Conservation (phyloP, 2,329 filamentous ascomycete species). For the Pseudogymnoascus sp. region DNA sequence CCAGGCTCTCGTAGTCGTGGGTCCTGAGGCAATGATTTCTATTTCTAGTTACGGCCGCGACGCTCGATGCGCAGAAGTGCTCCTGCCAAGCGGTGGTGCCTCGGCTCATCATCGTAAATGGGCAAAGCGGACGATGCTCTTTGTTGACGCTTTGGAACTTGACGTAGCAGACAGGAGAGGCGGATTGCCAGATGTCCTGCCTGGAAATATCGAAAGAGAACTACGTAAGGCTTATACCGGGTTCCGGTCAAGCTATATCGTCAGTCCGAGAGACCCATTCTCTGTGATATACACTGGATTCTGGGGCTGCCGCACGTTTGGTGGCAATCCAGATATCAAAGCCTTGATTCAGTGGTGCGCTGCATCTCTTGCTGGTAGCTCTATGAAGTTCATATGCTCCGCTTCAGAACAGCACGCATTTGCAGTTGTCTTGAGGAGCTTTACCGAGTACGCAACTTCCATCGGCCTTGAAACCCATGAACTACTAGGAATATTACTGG, state of each 20-base stretch:
- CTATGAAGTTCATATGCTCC: neutral
- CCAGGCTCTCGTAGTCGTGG: neutral
- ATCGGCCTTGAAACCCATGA: neutral
- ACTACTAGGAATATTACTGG: neutral
- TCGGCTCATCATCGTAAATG: neutral
- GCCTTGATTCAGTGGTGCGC: neutral
- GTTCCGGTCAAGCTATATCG: neutral
- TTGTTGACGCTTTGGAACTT: neutral
- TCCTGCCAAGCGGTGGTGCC: neutral
- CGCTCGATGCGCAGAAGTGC: neutral
- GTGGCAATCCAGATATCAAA: neutral
- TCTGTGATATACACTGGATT: constrained; percentile 4
- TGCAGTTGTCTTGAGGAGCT: neutral
- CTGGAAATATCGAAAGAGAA: neutral
- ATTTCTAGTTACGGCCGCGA: neutral
- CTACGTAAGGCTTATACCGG: neutral
- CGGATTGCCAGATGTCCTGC: neutral
- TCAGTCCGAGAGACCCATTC: neutral
- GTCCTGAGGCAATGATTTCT: neutral
- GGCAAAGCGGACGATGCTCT: neutral
- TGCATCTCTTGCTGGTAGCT: neutral
- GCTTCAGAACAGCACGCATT: neutral
- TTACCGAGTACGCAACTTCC: neutral
- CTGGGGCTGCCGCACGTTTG: neutral
- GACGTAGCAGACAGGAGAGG: neutral